Base-by-base conservation (phyloP, 2,329 filamentous ascomycete species). In the Coniosporium uncinatum region DNA sequence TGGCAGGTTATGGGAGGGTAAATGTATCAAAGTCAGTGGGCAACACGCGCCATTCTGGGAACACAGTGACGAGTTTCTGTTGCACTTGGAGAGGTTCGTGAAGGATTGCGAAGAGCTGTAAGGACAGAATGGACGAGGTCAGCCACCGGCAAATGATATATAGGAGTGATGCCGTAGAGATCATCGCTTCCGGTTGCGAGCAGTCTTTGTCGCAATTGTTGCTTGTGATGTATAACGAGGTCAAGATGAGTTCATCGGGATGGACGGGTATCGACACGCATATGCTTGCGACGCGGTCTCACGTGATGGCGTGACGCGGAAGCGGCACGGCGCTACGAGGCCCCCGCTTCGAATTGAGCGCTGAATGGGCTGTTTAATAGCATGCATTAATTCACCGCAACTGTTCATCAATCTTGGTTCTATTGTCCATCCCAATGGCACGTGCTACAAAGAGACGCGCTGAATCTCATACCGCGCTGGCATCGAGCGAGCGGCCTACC, bases 21-120 rank as follows among this genome's bases (percentile, higher is more conserved):
- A 51, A 44, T 55, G 51, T 37, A n/a, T 56, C 5, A 40, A 49
- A 19, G n/a, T 59, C 36, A 53, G 53, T 3, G 38, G 48, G 42
- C 42, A 48, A 24, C 57, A 60, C 48, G 52, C 56, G 32, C 57
- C 57, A 5, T 59, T 60, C 36, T 60, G 54, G 53, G 57, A 55
- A 39, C 44, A 48, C 39, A 49, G 51, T 8, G 41, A 43, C 5
- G 22, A 24, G 13, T 51, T 46, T 20, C 5, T 21, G 35, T 19
- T n/a, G 19, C 19, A 41, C 19, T 42, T 49, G 37, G 43, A 44
- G 42, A 22, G 27, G 5, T 52, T 51, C 22, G 36, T 52, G 22
- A 22, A 42, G 22, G 40, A 52, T 35, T 38, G 36, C 18, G 19
- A 14, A 13, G 19, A 38, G 36, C 8, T 35, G 33, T 29, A 29